Evolutionary conservation across 345 rosid genomes (phyloP), one percentile per base, ranked within the genome.

Genomic region (Lumnitzera racemosa): DNA sequence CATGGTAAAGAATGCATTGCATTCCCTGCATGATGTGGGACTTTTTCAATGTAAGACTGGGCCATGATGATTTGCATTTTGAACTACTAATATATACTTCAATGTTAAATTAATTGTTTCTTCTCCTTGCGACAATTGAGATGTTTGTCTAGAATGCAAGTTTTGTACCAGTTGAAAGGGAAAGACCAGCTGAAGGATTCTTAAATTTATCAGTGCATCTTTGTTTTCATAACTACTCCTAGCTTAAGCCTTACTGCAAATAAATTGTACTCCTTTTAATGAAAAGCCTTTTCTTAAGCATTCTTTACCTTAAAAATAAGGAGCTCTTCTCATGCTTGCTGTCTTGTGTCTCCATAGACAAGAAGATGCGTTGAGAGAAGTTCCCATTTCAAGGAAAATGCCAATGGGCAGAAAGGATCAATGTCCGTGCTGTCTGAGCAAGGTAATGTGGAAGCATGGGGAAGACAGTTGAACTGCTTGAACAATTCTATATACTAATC

Each of bases 341-440:
- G 17, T 43, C 29, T 57, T 53, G 49, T 53, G 55, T 59, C 52
- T 27, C 59, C 72, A 59, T 61, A 92, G 98, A 76, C 84, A 71
- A 81, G 84, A 76, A 84, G 88, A 68, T 79, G 70, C 62, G 78
- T 81, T 63, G 96, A 85, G 60, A 78, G 77, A 63, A 76, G 81
- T 71, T 76, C 85, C 58, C 91, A 84, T 62, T 64, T 58, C 57
- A 80, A 67, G 57, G 81, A 82, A 70, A 73, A 91, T 49, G 77
- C 64, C 67, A 78, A 80, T 70, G 87, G 85, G 59, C 89, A 80
- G 70, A 87, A 83, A 65, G 81, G 86, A 20, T 84, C 96, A 53
- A 74, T 80, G 58, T 83, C 85, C 43, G 75, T 83, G 63, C 85
- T 91, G 54, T 88, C 88, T 65, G 98, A 91, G 67, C 96, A 91